Base-by-base conservation (phyloP, 1,284 basidiomycete genomes). In the Neolentinus lepideus region DNA sequence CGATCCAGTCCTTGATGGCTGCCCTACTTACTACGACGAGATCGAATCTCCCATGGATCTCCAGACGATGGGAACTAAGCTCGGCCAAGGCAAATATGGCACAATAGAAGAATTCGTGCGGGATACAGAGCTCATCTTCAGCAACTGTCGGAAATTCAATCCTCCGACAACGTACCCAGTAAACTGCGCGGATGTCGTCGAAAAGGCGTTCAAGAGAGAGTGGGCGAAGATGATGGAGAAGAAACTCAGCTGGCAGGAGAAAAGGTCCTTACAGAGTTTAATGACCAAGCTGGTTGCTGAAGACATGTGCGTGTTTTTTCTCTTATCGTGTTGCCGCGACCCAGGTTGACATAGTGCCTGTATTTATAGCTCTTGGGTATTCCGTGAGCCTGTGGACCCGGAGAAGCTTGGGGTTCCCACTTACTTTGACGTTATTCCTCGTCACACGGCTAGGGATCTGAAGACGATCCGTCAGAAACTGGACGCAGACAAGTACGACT, bases 1-100 rank as follows among this genome's bases (percentile, higher is more conserved):
- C 14, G 90, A 99, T 69, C 90, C 95, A 0, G 70, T 88, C 4
- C 67, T 72, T 52, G 90, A 90, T 71, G 92, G 87, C 26, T 95
- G 88, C 69, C 94, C 91, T 43, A 93, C 92, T 88, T 94, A 99
- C 69, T 85, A 90, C 57, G 85, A 97, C 10, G 97, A 98, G 72
- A 98, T 99, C 67, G 76, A 83, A 61, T 73, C 89, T 60, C 97
- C 97, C 4, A 99, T 98, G 94, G 95, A 99, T 71, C 85, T 98
- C 55, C 84, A 84, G 10, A 97, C 95, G 10, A 92, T 98, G 66
- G 69, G 71, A 33, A 76, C 75, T 52, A 94, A 92, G 66, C 73
- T 97, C 54, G 78, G 79, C 38, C 70, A 78, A 55, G 80, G 79
- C 51, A 76, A 79, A 64, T 98, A 97, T 69, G 64, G 72, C 19